These are phyloP conservation scores for Ciborinia camelliae DNA, from an alignment of 2,329 filamentous ascomycete species.

Conservation along the genomic window DNA sequence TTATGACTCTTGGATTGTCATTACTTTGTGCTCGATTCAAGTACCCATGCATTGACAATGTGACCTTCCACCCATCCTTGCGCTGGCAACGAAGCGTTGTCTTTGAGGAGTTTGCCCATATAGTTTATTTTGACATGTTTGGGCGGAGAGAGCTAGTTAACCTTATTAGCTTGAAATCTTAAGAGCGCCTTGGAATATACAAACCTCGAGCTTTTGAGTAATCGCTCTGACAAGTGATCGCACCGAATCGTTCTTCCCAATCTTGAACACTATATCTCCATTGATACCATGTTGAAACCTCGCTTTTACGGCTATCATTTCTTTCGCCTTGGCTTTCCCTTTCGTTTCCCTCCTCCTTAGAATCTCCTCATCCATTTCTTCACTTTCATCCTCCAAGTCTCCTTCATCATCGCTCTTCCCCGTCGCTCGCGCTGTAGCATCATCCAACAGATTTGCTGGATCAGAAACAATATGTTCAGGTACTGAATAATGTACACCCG, in stretches of 20 bases:
- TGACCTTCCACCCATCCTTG: slow-evolving; percentile 76
- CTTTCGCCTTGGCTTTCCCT: slow-evolving; percentile 34
- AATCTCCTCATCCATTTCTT: slow-evolving; percentile 41
- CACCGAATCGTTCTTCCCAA: slow-evolving; percentile 62
- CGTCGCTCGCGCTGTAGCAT: slow-evolving; percentile 35
- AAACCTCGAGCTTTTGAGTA: slow-evolving; percentile 60
- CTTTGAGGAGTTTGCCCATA: slow-evolving; percentile 74
- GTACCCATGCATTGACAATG: slow-evolving; percentile 62
- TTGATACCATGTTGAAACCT: slow-evolving; percentile 45
- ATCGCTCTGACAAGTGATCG: slow-evolving; percentile 60
- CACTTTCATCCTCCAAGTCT: slow-evolving; percentile 26
- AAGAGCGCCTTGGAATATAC: slow-evolving; percentile 33
- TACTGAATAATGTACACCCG: slow-evolving; percentile 67
- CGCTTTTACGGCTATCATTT: slow-evolving; percentile 30
- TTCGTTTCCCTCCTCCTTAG: slow-evolving; percentile 50
- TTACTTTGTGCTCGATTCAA: background rate
- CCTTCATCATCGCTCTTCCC: slow-evolving; percentile 30
- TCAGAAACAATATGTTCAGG: slow-evolving; percentile 67
- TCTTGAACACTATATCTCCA: slow-evolving; percentile 57
- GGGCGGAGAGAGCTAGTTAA: slow-evolving; percentile 48
- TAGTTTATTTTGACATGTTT: slow-evolving; percentile 71
- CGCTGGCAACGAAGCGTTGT: slow-evolving; percentile 58
- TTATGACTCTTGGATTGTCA: background rate
- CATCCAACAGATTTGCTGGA: slow-evolving; percentile 19
- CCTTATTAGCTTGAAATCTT: slow-evolving; percentile 11